These are phyloP conservation scores for Bipolaris cookei DNA, from an alignment of 2,329 filamentous ascomycete species.

Conservation along the genomic window DNA sequence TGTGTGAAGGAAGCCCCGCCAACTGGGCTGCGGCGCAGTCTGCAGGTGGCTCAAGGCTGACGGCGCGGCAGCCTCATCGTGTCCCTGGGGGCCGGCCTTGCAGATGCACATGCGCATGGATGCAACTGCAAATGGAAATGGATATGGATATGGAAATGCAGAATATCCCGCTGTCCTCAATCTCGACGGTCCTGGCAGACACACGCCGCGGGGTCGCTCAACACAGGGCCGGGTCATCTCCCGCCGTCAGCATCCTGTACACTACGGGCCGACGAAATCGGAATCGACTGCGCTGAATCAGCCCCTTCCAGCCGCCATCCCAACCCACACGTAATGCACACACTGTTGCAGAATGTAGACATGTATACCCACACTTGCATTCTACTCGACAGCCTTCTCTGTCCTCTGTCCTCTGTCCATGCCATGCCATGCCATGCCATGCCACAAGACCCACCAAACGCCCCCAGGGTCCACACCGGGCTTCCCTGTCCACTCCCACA, in stretches of 20 bases:
- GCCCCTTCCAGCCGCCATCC: not conserved
- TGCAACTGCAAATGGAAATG: no score
- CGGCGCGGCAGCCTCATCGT: not conserved
- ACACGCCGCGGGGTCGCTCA: conserved; percentile 20
- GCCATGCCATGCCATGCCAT: no score
- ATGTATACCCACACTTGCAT: no score
- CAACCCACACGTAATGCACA: no score
- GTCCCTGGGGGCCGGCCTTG: not conserved
- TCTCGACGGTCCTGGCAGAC: not conserved
- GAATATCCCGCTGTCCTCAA: not conserved
- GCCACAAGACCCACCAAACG: no score
- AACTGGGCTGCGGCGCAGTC: conserved; percentile 22
- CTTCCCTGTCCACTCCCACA: no score
- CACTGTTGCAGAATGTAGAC: no score
- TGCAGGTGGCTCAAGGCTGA: conserved; percentile 8
- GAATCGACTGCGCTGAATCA: not conserved
- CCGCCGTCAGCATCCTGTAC: conserved; percentile 14
- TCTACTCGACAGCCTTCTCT: no score
- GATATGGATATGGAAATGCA: no score
- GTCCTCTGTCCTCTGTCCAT: no score
- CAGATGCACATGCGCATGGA: no score
- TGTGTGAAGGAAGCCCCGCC: conserved; percentile 24
- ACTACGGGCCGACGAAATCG: not conserved
- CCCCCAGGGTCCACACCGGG: no score
- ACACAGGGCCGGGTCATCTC: conserved; percentile 17